phyloP scores from a whole-genome alignment of 345 rosid species.

The Populus nigra region DNA sequence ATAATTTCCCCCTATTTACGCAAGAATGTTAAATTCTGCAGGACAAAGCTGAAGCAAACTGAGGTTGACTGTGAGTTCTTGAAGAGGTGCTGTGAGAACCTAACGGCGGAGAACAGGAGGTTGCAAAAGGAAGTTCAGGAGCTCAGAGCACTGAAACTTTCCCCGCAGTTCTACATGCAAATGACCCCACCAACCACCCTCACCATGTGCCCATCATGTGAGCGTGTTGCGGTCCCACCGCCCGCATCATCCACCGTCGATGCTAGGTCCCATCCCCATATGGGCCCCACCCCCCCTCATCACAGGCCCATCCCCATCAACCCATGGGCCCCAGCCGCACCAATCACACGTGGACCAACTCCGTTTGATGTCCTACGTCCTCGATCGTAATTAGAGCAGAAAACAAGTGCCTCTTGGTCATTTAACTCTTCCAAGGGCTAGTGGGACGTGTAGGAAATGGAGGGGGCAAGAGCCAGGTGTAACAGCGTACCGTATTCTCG shows the following conservation, averaged over 20 bases:
- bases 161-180: slow-evolving; percentile 98
- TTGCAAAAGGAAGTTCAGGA: slow-evolving; percentile 92
- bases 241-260: slow-evolving; percentile 34
- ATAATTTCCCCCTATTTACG: not conserved
- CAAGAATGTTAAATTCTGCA: slow-evolving; percentile 17
- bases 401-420: slow-evolving; percentile 27
- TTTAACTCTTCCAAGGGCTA: not conserved
- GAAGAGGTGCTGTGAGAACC: slow-evolving; percentile 91
- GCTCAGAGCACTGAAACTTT: slow-evolving; percentile 87
- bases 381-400: slow-evolving; percentile 31
- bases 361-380: slow-evolving; percentile 52
- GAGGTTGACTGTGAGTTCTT: slow-evolving; percentile 97
- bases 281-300: slow-evolving; percentile 7
- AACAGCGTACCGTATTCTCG: slow-evolving; percentile 7
- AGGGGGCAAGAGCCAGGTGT: not conserved
- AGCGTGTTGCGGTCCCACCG: slow-evolving; percentile 77
- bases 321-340: slow-evolving; percentile 46
- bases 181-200: slow-evolving; percentile 98
- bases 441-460: slow-evolving; percentile 16
- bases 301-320: slow-evolving; percentile 33
- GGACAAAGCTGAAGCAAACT: slow-evolving; percentile 97
- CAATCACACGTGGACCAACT: slow-evolving; percentile 34
- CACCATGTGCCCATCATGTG: slow-evolving; percentile 98
- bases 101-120: slow-evolving; percentile 95
- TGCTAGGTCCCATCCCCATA: slow-evolving; percentile 23